Conservation (phyloP, 2,329 filamentous ascomycete species). For the Thelonectria rubi region DNA sequence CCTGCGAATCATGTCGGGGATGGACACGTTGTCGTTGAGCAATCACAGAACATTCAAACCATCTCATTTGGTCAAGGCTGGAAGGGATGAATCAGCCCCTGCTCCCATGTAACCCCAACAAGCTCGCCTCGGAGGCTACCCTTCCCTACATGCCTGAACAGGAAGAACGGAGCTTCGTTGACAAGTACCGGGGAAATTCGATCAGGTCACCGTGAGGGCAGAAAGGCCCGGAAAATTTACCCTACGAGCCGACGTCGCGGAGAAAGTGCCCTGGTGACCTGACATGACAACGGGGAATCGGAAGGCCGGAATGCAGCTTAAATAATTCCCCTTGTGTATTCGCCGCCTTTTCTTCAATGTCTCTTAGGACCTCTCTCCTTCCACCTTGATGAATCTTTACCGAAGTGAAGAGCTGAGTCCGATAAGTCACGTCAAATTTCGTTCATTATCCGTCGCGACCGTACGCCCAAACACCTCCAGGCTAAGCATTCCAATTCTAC, state of each 20-base stretch:
- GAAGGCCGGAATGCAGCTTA: neutral
- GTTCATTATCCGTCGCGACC: too few species aligned
- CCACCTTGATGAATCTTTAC: too few species aligned
- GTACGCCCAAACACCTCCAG: too few species aligned
- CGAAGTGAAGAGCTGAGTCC: too few species aligned
- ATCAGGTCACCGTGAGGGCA: neutral
- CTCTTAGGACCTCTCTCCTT: too few species aligned
- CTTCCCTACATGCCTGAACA: slow-evolving; percentile 28
- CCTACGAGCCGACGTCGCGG: slow-evolving; percentile 16
- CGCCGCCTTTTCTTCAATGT: too few species aligned
- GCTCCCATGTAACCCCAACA: slow-evolving; percentile 22
- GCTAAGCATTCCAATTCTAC: too few species aligned
- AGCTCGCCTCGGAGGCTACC: slow-evolving; percentile 31
- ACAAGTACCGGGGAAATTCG: neutral
- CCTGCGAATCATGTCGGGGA: neutral
- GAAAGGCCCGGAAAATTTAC: neutral
- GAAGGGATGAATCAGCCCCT: neutral
- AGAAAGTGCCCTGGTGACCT: neutral
- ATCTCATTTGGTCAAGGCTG: neutral
- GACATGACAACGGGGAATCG: neutral
- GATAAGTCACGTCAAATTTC: too few species aligned
- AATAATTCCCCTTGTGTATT: neutral
- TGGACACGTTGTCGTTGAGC: neutral
- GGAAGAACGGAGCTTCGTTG: slow-evolving; percentile 22
- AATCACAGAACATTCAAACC: neutral